These are phyloP conservation scores for Neurospora sp. DNA, from an alignment of 495 filamentous ascomycete genomes.

Conservation along the genomic window DNA sequence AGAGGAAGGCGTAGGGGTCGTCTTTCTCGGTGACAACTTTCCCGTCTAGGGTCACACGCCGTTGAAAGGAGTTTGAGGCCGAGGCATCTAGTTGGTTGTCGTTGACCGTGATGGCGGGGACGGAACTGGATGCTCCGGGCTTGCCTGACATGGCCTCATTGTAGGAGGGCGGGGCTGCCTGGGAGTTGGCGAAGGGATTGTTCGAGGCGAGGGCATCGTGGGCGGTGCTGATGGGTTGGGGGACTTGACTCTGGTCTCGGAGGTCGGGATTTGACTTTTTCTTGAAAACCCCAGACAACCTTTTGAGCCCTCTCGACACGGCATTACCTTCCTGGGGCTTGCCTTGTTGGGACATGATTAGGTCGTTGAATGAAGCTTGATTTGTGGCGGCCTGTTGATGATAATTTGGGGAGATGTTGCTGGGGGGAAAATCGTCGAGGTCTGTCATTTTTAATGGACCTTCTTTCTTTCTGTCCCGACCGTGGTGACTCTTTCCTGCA, in stretches of 20 bases:
- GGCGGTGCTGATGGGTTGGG: background rate
- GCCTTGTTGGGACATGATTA: background rate
- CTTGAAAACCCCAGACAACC: background rate
- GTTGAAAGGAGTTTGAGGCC: background rate
- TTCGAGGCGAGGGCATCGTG: background rate
- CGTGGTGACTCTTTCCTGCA: background rate
- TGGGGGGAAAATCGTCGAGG: background rate
- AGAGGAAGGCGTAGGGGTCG: slow-evolving; percentile 72
- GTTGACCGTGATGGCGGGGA: slow-evolving; percentile 2
- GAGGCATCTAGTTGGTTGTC: background rate
- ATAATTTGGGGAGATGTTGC: background rate
- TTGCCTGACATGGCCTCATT: slow-evolving; percentile 4
- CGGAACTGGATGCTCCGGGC: slow-evolving; percentile 6
- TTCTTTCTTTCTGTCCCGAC: background rate
- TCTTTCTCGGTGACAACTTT: slow-evolving; percentile 29
- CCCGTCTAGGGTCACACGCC: background rate
- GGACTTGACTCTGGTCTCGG: background rate
- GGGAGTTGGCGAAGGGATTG: slow-evolving; percentile 1
- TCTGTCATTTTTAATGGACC: background rate
- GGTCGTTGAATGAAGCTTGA: background rate
- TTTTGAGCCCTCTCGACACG: background rate
- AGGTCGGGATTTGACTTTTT: background rate
- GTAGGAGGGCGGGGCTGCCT: slow-evolving; percentile 12
- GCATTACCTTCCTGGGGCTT: background rate
- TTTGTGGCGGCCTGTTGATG: background rate